phyloP scores from a whole-genome alignment of 2,329 filamentous ascomycete species.

The Colletotrichum salicis region DNA sequence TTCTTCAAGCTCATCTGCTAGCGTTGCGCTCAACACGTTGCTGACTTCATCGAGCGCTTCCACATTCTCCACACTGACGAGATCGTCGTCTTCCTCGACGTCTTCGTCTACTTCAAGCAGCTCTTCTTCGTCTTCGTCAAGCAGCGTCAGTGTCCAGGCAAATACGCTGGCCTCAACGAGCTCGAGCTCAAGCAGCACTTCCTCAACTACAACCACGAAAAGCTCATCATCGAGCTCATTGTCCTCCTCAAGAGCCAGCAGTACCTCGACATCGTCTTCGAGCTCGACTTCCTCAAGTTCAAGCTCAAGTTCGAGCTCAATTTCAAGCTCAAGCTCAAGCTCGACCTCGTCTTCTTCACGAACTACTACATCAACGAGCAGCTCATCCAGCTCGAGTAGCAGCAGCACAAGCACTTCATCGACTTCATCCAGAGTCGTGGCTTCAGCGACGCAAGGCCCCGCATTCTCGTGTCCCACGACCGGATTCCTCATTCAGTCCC shows the following conservation, averaged over 20 bases:
- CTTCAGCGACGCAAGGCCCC: constrained; percentile 16
- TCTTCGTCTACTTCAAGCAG: constrained; percentile 1
- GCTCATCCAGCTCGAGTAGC: not conserved
- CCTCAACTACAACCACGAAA: not conserved
- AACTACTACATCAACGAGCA: not conserved
- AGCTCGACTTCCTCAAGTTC: not conserved
- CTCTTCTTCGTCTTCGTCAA: not conserved
- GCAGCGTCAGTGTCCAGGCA: not conserved
- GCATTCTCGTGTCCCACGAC: constrained; percentile 29
- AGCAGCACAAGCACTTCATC: not conserved
- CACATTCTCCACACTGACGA: constrained; percentile 10
- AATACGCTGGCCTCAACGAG: not conserved
- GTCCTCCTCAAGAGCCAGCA: not conserved
- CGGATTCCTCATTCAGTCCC: constrained; percentile 35
- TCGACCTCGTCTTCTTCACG: not conserved
- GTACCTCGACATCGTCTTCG: not conserved
- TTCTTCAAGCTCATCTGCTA: not conserved
- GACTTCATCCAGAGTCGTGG: not conserved
- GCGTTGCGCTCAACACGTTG: not conserved
- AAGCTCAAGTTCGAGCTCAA: not conserved
- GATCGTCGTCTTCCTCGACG: constrained; percentile 8
- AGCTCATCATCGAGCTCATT: not conserved
- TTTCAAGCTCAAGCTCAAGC: not conserved
- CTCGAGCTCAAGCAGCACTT: not conserved
- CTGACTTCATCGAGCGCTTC: not conserved